These are phyloP conservation scores for Globisporangium acanthophoron DNA, from an alignment of 352 stramenopile genomes.

Conservation along the genomic window DNA sequence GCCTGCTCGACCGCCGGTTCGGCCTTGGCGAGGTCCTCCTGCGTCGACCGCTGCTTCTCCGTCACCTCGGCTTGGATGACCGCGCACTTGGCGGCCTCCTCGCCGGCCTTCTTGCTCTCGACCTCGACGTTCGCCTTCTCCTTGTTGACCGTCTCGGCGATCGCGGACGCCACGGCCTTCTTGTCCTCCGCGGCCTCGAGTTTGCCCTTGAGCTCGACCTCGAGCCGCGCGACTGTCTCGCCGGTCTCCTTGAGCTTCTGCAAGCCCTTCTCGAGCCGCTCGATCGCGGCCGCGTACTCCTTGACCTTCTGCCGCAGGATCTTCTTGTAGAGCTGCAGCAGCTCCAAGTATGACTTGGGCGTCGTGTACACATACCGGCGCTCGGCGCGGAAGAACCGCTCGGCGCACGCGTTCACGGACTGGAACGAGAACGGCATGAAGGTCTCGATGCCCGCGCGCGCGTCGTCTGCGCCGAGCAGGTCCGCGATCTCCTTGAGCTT, in stretches of 20 bases:
- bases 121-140: conserved; percentile 95
- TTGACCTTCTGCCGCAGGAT: conserved; percentile 90
- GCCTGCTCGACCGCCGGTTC: conserved; percentile 92
- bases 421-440: conserved; percentile 96
- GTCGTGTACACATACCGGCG: conserved; percentile 93
- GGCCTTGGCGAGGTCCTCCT: conserved; percentile 91
- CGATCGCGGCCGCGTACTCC: conserved; percentile 86
- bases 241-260: conserved; percentile 92
- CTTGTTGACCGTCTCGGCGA: conserved; percentile 93
- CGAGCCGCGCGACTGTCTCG: conserved; percentile 89
- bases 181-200: conserved; percentile 95
- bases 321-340: conserved; percentile 93
- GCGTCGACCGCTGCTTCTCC: conserved; percentile 87
- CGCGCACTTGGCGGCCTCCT: conserved; percentile 91
- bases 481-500: conserved; percentile 85
- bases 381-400: conserved; percentile 89
- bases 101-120: conserved; percentile 91
- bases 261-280: conserved; percentile 90
- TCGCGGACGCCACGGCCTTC: conserved; percentile 91
- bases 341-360: conserved; percentile 93
- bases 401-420: conserved; percentile 89
- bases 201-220: conserved; percentile 94
- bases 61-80: conserved; percentile 93
- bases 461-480: conserved; percentile 76
- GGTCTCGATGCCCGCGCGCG: conserved; percentile 86